These are phyloP conservation scores for Microthyrium microscopicum DNA, from an alignment of 2,329 filamentous ascomycete genomes.

Conservation along the genomic window DNA sequence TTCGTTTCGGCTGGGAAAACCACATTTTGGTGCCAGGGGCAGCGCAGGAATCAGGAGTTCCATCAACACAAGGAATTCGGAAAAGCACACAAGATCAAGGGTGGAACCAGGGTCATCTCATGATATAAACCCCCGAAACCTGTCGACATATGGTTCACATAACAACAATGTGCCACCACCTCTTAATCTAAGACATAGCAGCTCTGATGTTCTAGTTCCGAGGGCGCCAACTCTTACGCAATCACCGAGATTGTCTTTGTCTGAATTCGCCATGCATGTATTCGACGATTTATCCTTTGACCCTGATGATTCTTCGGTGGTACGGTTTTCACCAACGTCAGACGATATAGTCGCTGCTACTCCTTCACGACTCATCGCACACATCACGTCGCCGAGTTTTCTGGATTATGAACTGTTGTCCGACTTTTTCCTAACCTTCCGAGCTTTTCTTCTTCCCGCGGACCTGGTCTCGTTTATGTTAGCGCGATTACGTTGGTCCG, in stretches of 20 bases:
- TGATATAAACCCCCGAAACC: no score
- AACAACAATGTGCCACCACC: no score
- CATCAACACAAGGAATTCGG: constrained; percentile 39
- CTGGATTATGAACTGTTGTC: constrained; percentile 94
- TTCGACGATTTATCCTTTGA: constrained; percentile 69
- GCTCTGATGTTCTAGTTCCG: no score
- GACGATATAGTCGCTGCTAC: constrained; percentile 77
- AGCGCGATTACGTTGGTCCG: constrained; percentile 72
- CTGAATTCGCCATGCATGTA: constrained; percentile 49
- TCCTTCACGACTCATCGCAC: constrained; percentile 75
- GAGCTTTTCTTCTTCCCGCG: constrained; percentile 61
- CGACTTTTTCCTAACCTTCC: constrained; percentile 93
- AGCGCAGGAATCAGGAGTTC: constrained; percentile 66
- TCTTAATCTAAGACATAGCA: no score
- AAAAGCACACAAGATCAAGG: no score
- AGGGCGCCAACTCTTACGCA: neutral
- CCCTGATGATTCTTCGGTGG: constrained; percentile 66
- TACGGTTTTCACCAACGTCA: constrained; percentile 57
- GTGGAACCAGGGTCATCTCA: no score
- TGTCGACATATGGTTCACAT: no score
- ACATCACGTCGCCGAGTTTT: constrained; percentile 91
- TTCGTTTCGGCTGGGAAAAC: constrained; percentile 67
- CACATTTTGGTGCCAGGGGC: constrained; percentile 60
- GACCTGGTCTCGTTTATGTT: constrained; percentile 73
- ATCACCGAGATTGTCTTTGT: no score